A percentile compares a stretch with the other conserved stretches of the same genome.
phyloP scores from a whole-genome alignment of 805 yeast genomes.

The Schwanniomyces vanrijiae region DNA sequence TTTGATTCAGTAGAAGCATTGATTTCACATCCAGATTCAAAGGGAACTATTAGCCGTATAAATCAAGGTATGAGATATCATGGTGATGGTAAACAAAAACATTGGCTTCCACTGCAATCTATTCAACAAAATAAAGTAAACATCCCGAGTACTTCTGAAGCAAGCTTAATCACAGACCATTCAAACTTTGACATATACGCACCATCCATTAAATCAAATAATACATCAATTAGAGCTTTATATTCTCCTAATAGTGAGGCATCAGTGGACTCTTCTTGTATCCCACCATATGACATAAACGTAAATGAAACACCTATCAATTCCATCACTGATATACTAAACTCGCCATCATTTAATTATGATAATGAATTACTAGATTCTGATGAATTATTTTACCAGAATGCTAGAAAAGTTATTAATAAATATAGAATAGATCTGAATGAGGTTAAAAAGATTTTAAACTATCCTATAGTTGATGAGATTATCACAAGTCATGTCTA shows the following conservation, averaged over 20 bases:
- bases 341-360: constrained; percentile 25
- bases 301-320: neutral
- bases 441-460: constrained; percentile 33
- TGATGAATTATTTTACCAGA: constrained; percentile 35
- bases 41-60: constrained; percentile 64
- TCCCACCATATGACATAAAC: constrained; percentile 2
- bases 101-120: constrained; percentile 59
- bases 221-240: constrained; percentile 33
- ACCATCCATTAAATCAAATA: constrained; percentile 27
- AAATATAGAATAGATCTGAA: constrained; percentile 34
- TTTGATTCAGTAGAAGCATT: constrained; percentile 80
- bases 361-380: constrained; percentile 35
- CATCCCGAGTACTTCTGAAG: constrained; percentile 28
- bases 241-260: constrained; percentile 26
- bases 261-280: constrained; percentile 18
- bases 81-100: constrained; percentile 73
- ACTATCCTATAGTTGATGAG: constrained; percentile 47
- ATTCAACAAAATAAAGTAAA: constrained; percentile 9
- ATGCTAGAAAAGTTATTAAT: constrained; percentile 29
- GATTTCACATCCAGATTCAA: constrained; percentile 66
- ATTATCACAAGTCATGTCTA: constrained; percentile 37
- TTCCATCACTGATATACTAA: constrained; percentile 22
- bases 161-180: constrained; percentile 15
- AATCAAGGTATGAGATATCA: constrained; percentile 82
- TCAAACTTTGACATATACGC: constrained; percentile 11